Evolutionary conservation across 2,329 filamentous ascomycete species (phyloP).

Genomic region (Colletotrichum falcatum): DNA sequence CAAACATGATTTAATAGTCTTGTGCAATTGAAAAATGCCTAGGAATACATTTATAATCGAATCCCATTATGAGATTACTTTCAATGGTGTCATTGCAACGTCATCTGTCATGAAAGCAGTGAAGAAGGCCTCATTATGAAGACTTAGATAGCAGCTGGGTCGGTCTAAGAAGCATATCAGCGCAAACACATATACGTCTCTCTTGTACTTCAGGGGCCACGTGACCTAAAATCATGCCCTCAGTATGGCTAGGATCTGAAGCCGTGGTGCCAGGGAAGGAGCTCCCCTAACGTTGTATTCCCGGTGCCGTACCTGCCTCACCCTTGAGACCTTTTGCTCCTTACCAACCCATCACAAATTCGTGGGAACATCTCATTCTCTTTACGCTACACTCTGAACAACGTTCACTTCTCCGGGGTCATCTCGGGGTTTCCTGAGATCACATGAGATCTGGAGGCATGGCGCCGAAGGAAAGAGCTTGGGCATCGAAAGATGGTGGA

Average conservation of each 20-base stretch:
- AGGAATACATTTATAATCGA: background rate
- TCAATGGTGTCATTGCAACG: background rate
- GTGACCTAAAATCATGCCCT: background rate
- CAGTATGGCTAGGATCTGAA: background rate
- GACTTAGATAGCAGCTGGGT: background rate
- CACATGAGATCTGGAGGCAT: constrained; percentile 8
- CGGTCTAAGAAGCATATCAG: background rate
- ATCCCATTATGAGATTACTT: background rate
- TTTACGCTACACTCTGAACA: background rate
- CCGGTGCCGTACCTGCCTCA: background rate
- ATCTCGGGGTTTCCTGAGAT: background rate
- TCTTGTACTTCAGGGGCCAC: background rate
- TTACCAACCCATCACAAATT: background rate
- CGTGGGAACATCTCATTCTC: background rate
- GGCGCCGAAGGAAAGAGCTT: constrained; percentile 13
- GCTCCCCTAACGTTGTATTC: background rate
- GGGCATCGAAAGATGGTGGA: background rate
- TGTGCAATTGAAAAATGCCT: too few species aligned
- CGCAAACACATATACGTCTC: background rate
- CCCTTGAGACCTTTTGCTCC: background rate
- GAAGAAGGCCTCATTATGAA: background rate
- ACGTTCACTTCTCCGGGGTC: background rate
- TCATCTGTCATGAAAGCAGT: background rate
- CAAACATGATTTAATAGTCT: background rate
- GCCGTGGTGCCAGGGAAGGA: background rate